A percentile compares a stretch with the other conserved stretches of the same genome.
phyloP scores from a whole-genome alignment of 768 basidiomycete genomes.

The Hypholoma fasciculare region DNA sequence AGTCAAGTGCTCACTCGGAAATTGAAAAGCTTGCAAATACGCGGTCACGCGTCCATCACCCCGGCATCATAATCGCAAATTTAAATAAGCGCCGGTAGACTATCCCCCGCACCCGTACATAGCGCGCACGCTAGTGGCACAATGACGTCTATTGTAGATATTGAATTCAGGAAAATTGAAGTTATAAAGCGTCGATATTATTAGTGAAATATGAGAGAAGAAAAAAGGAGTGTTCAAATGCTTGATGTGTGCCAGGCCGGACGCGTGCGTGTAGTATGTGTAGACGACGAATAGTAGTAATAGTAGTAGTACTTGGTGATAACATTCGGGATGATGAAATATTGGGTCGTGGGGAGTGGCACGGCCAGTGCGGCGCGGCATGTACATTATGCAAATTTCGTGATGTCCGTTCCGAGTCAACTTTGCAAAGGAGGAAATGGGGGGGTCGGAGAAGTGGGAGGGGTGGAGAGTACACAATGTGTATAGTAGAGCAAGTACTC shows the following conservation, averaged over 20 bases:
- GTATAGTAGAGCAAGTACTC: background rate
- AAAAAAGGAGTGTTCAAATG: slow-evolving; percentile 9
- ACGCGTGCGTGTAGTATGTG: slow-evolving; percentile 59
- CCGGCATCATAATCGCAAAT: background rate
- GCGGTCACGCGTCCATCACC: background rate
- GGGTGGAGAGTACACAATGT: slow-evolving; percentile 27
- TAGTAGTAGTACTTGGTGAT: slow-evolving; percentile 9
- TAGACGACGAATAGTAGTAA: slow-evolving; percentile 30
- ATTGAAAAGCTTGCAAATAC: background rate
- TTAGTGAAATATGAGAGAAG: slow-evolving; percentile 4
- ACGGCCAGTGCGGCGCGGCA: background rate
- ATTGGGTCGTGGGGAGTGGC: background rate
- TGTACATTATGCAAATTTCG: slow-evolving; percentile 7
- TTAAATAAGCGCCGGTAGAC: background rate
- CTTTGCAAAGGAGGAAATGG: slow-evolving; percentile 4
- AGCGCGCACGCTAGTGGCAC: background rate
- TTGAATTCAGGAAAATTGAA: background rate
- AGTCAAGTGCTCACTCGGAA: background rate
- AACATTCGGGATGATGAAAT: slow-evolving; percentile 4
- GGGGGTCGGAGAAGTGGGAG: slow-evolving; percentile 1
- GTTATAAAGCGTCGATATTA: slow-evolving; percentile 2
- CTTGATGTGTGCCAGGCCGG: slow-evolving; percentile 7
- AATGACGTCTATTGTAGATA: background rate
- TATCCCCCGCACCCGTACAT: background rate
- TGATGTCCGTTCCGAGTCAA: slow-evolving; percentile 9